phyloP scores from a whole-genome alignment of 331 rosid species.

The Saraca asoca region DNA sequence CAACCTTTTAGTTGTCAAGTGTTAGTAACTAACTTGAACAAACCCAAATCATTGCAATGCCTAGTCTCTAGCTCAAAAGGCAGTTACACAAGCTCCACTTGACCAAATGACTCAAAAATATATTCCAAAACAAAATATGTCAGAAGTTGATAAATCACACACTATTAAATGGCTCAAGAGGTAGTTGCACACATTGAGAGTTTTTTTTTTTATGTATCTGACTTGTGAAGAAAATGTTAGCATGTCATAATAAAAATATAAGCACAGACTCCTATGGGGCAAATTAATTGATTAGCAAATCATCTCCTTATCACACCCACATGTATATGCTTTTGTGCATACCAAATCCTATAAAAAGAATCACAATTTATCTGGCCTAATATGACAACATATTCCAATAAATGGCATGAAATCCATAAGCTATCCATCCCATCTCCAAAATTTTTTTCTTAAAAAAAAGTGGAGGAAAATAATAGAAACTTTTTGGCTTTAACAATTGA shows the following conservation, averaged over 20 bases:
- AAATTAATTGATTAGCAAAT: neutral
- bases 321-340: neutral
- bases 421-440: too few relatives aligned
- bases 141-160: conserved; percentile 24
- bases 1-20: conserved; percentile 15
- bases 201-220: conserved; percentile 84
- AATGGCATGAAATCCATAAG: conserved; percentile 3
- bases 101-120: conserved; percentile 99
- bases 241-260: conserved; percentile 41
- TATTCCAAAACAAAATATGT: conserved; percentile 37
- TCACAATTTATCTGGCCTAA: conserved; percentile 21
- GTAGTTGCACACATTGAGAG: conserved; percentile 90
- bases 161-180: conserved; percentile 57
- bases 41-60: conserved; percentile 98
- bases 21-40: conserved; percentile 72
- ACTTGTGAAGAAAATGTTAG: conserved; percentile 71
- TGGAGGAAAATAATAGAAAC: neutral
- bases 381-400: too few relatives aligned
- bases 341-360: conserved; percentile 23
- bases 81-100: conserved; percentile 90
- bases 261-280: too few relatives aligned
- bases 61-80: too few relatives aligned
- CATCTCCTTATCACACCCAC: conserved; percentile 16
- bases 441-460: too few relatives aligned
- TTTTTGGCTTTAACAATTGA: conserved; percentile 25